phyloP scores from a whole-genome alignment of 768 basidiomycete species.

The Boletus subparvulus region DNA sequence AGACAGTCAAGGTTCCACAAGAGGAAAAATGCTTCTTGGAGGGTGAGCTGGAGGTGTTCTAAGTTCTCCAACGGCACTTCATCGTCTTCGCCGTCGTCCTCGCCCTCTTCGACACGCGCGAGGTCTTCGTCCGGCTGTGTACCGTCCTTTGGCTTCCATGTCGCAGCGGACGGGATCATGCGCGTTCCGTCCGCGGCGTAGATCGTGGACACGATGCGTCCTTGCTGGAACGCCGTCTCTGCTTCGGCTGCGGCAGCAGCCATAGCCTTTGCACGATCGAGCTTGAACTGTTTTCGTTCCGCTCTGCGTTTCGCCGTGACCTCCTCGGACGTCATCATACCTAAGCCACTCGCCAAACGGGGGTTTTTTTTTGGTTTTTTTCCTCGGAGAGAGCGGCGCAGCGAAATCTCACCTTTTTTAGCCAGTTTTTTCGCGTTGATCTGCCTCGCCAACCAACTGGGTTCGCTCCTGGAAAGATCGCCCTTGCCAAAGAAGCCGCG shows the following conservation, averaged over 20 bases:
- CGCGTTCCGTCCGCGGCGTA: conserved; percentile 49
- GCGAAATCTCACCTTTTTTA: conserved; percentile 50
- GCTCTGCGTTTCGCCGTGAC: conserved; percentile 83
- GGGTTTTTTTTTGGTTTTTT: no score
- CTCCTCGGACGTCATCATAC: conserved; percentile 78
- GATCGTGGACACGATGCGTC: conserved; percentile 59
- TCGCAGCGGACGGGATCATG: conserved; percentile 73
- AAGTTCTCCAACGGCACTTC: conserved; percentile 64
- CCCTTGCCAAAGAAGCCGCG: conserved; percentile 98
- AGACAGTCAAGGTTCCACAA: conserved; percentile 83
- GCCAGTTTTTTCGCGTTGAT: conserved; percentile 56
- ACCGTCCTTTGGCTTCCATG: conserved; percentile 59
- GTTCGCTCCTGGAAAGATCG: conserved; percentile 90
- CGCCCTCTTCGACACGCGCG: conserved; percentile 26
- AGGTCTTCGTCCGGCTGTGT: conserved; percentile 17
- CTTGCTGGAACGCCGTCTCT: conserved; percentile 72
- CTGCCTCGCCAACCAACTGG: conserved; percentile 85
- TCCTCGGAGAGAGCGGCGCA: background rate
- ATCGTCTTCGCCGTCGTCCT: conserved; percentile 32
- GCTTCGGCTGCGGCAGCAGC: conserved; percentile 79
- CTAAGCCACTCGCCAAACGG: background rate
- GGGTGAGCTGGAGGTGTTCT: conserved; percentile 88
- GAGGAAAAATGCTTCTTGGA: conserved; percentile 89
- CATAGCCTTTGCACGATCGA: conserved; percentile 86
- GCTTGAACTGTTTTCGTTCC: conserved; percentile 90